Conservation (phyloP, 2,329 filamentous ascomycete species). For the Colletotrichum sojae region DNA sequence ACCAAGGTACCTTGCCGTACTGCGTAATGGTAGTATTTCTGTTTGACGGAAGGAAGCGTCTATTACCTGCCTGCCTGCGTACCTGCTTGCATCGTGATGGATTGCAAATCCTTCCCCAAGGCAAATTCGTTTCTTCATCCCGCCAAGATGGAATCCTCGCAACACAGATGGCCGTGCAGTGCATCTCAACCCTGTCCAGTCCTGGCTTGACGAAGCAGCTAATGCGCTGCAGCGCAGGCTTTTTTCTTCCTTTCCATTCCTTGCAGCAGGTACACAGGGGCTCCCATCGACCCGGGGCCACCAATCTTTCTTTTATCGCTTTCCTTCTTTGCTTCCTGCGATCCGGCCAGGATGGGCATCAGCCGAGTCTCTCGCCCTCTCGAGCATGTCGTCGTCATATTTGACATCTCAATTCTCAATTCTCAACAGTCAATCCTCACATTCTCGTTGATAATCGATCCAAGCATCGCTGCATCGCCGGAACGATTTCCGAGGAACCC, state of each 20-base stretch:
- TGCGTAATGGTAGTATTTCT: no score
- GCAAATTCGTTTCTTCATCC: slow-evolving; percentile 13
- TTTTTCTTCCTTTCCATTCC: slow-evolving; percentile 21
- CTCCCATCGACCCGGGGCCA: slow-evolving; percentile 37
- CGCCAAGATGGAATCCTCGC: neutral
- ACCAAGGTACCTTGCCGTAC: no score
- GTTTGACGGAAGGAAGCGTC: no score
- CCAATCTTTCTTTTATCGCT: slow-evolving; percentile 18
- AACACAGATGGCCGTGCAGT: neutral
- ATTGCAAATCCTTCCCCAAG: neutral
- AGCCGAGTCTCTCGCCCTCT: neutral
- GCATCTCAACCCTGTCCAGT: neutral
- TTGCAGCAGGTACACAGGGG: slow-evolving; percentile 6
- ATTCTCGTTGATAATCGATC: neutral
- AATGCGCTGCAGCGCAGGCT: neutral
- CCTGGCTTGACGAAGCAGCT: neutral
- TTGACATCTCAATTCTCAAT: slow-evolving; percentile 3
- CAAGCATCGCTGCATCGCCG: slow-evolving; percentile 19
- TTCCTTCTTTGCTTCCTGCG: slow-evolving; percentile 2
- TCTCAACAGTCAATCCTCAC: no score
- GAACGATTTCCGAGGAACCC: neutral
- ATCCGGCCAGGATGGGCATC: neutral
- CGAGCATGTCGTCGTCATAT: slow-evolving; percentile 21
- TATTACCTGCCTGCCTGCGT: no score
- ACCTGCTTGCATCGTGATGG: neutral